These are phyloP conservation scores for Smithsoniella earleae DNA, from an alignment of 163 green algal genomes.

Conservation along the genomic window DNA sequence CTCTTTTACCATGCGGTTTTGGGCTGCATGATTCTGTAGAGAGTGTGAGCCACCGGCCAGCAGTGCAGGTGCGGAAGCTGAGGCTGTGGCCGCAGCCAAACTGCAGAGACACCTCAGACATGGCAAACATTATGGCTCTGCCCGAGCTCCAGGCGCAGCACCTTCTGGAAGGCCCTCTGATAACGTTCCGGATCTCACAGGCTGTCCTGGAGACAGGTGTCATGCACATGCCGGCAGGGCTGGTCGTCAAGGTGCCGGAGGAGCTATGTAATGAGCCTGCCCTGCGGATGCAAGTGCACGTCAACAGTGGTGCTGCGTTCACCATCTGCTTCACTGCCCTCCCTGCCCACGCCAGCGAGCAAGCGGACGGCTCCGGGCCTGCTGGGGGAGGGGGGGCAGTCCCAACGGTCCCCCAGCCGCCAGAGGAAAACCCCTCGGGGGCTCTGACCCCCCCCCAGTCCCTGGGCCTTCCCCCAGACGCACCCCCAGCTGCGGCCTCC, in stretches of 20 bases:
- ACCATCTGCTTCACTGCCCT: background rate
- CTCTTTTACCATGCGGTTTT: too few species aligned
- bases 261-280: background rate
- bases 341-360: too few species aligned
- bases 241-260: slow-evolving; percentile 9
- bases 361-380: too few species aligned
- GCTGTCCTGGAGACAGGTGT: background rate
- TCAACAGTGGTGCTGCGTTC: background rate
- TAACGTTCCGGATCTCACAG: slow-evolving; percentile 4
- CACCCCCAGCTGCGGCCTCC: too few species aligned
- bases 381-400: background rate
- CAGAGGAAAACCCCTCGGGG: too few species aligned
- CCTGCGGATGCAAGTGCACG: slow-evolving; percentile 11
- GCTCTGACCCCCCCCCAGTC: too few species aligned
- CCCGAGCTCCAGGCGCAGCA: slow-evolving; percentile 11
- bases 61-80: too few species aligned
- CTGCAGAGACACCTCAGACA: background rate
- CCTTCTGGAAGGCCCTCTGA: slow-evolving; percentile 10
- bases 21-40: too few species aligned
- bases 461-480: too few species aligned
- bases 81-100: slow-evolving; percentile 26
- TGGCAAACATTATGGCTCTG: background rate
- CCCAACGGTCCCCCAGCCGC: too few species aligned
- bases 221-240: slow-evolving; percentile 1
- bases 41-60: too few species aligned